Conservation (phyloP, 805 yeast species). For the Priceomyces castillae region DNA sequence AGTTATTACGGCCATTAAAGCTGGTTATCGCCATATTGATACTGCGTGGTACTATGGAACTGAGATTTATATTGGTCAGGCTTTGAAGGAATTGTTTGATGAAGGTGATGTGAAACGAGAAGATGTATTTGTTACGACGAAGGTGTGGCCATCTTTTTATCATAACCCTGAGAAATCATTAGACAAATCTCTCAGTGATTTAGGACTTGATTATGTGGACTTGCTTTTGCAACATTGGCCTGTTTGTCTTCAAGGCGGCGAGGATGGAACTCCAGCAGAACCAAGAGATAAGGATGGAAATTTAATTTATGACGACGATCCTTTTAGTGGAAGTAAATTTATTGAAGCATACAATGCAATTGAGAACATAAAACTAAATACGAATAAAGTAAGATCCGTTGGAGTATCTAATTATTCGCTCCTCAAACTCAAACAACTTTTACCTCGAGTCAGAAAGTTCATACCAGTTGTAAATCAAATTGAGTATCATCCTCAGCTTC, state of each 20-base stretch:
- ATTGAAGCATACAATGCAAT: constrained; percentile 28
- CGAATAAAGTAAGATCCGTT: constrained; percentile 31
- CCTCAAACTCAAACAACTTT: constrained; percentile 24
- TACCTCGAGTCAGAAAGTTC: constrained; percentile 20
- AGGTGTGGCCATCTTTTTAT: constrained; percentile 45
- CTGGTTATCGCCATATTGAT: constrained; percentile 50
- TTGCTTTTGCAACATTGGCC: constrained; percentile 52
- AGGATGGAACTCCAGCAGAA: constrained; percentile 33
- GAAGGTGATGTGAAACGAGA: constrained; percentile 50
- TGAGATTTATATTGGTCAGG: constrained; percentile 43
- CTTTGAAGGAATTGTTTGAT: constrained; percentile 45
- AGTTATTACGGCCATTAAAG: constrained; percentile 38
- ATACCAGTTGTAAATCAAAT: constrained; percentile 35
- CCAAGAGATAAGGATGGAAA: constrained; percentile 39
- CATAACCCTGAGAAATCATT: constrained; percentile 41
- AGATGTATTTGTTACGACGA: constrained; percentile 37
- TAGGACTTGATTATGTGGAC: constrained; percentile 47
- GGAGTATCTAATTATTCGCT: constrained; percentile 37
- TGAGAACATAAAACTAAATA: constrained; percentile 26
- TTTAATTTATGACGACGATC: constrained; percentile 32
- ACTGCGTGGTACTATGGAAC: constrained; percentile 52
- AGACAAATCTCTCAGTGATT: constrained; percentile 36
- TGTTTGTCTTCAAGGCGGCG: constrained; percentile 38
- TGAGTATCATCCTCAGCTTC: constrained; percentile 36
- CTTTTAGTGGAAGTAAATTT: constrained; percentile 29